These are phyloP conservation scores for Candida andamanensis DNA, from an alignment of 805 yeast genomes.

Conservation along the genomic window DNA sequence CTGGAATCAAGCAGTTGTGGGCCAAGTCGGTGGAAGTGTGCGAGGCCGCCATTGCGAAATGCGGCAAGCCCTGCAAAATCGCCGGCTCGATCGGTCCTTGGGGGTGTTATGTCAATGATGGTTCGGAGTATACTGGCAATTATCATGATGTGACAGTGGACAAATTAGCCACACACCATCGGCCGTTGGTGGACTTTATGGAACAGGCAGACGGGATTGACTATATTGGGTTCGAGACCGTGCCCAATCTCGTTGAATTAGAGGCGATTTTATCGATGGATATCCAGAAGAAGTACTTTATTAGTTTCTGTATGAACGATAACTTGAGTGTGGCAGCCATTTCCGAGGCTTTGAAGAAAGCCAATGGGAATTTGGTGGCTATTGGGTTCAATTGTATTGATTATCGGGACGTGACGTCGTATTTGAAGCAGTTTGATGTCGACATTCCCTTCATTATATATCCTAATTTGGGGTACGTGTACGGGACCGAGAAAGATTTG, in stretches of 20 bases:
- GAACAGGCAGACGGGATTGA: constrained; percentile 42
- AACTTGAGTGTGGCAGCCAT: constrained; percentile 1
- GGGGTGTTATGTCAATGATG: constrained; percentile 64
- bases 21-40: constrained; percentile 16
- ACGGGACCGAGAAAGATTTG: constrained; percentile 12
- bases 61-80: neutral
- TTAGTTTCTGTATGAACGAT: constrained; percentile 31
- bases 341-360: neutral
- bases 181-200: constrained; percentile 34
- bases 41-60: neutral
- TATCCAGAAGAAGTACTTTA: constrained; percentile 38
- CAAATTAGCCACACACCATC: constrained; percentile 47
- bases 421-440: constrained; percentile 19
- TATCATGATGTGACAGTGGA: constrained; percentile 38
- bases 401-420: constrained; percentile 35
- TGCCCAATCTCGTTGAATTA: constrained; percentile 59
- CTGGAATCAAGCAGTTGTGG: constrained; percentile 18
- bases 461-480: constrained; percentile 67
- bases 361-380: constrained; percentile 32
- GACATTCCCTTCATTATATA: constrained; percentile 48
- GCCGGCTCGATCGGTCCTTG: constrained; percentile 75
- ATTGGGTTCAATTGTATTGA: constrained; percentile 71
- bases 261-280: constrained; percentile 36
- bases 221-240: constrained; percentile 63
- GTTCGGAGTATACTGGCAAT: constrained; percentile 71